Base-by-base conservation (phyloP, 345 rosid genomes). In the Trapa incisa region DNA sequence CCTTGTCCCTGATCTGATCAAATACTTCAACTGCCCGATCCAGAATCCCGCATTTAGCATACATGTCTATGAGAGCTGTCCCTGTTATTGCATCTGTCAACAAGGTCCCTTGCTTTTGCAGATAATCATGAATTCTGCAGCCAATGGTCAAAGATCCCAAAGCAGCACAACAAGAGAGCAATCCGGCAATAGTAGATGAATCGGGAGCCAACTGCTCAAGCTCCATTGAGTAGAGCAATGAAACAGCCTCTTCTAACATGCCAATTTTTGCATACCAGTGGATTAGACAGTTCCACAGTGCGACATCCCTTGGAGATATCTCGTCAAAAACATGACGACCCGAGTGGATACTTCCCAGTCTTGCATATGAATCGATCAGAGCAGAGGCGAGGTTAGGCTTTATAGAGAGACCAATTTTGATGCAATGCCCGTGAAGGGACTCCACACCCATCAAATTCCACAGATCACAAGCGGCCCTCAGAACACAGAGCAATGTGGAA, bases 211-310 rank as follows among this genome's bases (percentile, higher is more conserved):
- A 66, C 33, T 69, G 58, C 60, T 81, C 72, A 35, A 61, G 66
- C 72, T 84, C 81, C 89, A 88, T 82, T 68, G 73, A 74, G 78
- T 74, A 73, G 14, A 88, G 71, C 36, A 88, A 72, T 75, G 79
- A 71, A 61, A 86, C 29, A 41, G 80, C 80, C 65, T 86, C 84
- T 66, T 81, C 83, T 54, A 84, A 68, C 61, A 77, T 67, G 60
- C 89, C 86, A 65, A 37, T 58, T 75, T 80, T 83, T 16, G 91
- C 89, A 70, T 80, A 82, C 72, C 70, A 78, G 39, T 86, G 82
- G 61, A 86, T 82, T 85, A 86, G 81, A 76, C 86, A 88, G 72
- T 86, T 86, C 91, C 91, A 88, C 33, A 73, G 48, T 45, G 85
- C 72, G 65, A 81, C 80, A 52, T 88, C 91, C 71, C 80, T 86